Conservation (phyloP, 108 stramenopile species). For the Chaetoceros muelleri region DNA sequence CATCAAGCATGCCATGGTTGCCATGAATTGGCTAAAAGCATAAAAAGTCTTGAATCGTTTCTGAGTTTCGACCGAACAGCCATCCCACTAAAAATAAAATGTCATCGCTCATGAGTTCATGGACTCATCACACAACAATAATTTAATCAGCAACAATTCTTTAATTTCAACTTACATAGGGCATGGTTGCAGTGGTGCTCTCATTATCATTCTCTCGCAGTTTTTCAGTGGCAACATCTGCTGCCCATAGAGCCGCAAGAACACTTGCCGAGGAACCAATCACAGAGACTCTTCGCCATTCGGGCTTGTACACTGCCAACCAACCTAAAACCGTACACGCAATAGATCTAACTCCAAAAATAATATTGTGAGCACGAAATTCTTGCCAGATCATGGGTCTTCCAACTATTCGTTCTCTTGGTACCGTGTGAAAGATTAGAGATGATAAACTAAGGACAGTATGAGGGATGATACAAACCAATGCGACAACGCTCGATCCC, state of each 20-base stretch:
- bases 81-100: conserved; percentile 22
- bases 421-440: conserved; percentile 52
- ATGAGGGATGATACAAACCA: conserved; percentile 41
- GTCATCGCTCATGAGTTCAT: background rate
- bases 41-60: conserved; percentile 50
- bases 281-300: conserved; percentile 14
- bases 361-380: conserved; percentile 44
- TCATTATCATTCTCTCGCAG: conserved; percentile 23
- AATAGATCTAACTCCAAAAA: conserved; percentile 38
- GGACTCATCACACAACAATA: too few relatives aligned
- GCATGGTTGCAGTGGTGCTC: conserved; percentile 57
- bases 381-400: conserved; percentile 67
- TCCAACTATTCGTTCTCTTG: conserved; percentile 43
- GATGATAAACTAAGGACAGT: conserved; percentile 31
- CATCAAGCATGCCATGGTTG: conserved; percentile 38
- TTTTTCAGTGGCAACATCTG: conserved; percentile 36
- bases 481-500: conserved; percentile 9
- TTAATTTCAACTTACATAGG: conserved; percentile 12
- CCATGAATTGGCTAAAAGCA: conserved; percentile 55
- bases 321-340: conserved; percentile 18
- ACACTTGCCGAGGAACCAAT: conserved; percentile 14
- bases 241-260: conserved; percentile 17
- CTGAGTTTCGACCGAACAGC: conserved; percentile 40
- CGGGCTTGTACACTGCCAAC: conserved; percentile 13
- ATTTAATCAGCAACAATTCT: too few relatives aligned